Evolutionary conservation across 2,329 filamentous ascomycete species (phyloP).

Genomic region (Fusarium sp.): DNA sequence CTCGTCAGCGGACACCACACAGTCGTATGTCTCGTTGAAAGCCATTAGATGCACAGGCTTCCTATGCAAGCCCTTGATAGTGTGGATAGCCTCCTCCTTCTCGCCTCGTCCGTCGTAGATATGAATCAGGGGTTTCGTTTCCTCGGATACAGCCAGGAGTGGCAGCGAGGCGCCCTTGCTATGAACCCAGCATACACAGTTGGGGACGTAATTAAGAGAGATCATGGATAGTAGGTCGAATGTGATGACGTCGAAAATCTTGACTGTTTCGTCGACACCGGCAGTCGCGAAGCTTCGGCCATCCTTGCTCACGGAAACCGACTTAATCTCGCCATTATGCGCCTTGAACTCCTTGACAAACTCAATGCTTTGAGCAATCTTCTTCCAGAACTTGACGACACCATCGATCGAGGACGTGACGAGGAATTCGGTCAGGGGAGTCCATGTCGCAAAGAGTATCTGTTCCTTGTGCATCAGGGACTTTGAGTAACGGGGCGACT

Average conservation of each 20-base stretch:
- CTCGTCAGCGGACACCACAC: conserved; percentile 88
- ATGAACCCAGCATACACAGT: conserved; percentile 92
- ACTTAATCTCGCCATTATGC: conserved; percentile 84
- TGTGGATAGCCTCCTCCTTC: conserved; percentile 78
- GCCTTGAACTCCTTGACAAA: conserved; percentile 98
- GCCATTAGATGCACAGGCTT: conserved; percentile 84
- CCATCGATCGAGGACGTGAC: conserved; percentile 95
- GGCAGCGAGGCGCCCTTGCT: conserved; percentile 87
- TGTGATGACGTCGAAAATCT: conserved; percentile 84
- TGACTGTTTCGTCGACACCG: conserved; percentile 79
- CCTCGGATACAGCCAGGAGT: conserved; percentile 83
- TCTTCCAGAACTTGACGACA: conserved; percentile 99
- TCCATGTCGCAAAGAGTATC: conserved; percentile 86
- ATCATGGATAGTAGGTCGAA: conserved; percentile 89
- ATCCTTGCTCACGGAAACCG: conserved; percentile 86
- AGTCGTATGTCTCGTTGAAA: conserved; percentile 89
- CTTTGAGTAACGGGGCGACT: conserved; percentile 84
- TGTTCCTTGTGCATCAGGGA: conserved; percentile 99
- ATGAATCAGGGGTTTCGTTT: conserved; percentile 74
- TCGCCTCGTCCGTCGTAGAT: conserved; percentile 93
- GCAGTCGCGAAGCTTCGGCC: conserved; percentile 93
- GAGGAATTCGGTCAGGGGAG: conserved; percentile 91
- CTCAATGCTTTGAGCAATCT: conserved; percentile 87
- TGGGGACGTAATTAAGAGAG: conserved; percentile 77
- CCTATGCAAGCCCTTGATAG: conserved; percentile 80